Evolutionary conservation across 2,329 filamentous ascomycete species (phyloP).

Genomic region (Coniochaeta hoffmannii): DNA sequence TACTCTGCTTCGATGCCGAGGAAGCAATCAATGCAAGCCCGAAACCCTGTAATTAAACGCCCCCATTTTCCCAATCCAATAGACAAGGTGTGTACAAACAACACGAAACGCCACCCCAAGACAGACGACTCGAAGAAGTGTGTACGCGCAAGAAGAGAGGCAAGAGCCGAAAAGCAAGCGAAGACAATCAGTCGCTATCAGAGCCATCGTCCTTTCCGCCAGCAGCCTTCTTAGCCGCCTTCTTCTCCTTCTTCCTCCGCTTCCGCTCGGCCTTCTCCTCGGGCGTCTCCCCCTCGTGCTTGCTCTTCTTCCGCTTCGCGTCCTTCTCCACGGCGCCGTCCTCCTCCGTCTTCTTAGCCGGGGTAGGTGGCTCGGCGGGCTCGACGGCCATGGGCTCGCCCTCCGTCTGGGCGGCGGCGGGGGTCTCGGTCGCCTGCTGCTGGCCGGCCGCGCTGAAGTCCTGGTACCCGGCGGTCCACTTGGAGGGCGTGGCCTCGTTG

Average conservation of each 20-base stretch:
- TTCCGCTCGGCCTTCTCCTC: constrained; percentile 48
- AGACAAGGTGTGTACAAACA: neutral
- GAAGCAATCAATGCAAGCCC: neutral
- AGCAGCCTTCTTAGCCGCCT: constrained; percentile 18
- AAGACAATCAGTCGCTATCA: constrained; percentile 15
- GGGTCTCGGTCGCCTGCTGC: constrained; percentile 30
- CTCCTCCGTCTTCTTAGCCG: constrained; percentile 26
- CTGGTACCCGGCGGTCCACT: constrained; percentile 90
- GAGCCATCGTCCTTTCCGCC: constrained; percentile 9
- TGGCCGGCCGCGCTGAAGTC: constrained; percentile 63
- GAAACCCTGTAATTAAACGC: neutral
- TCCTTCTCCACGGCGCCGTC: constrained; percentile 42
- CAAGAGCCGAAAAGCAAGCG: neutral
- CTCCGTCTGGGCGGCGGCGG: constrained; percentile 32
- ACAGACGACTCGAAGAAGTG: neutral
- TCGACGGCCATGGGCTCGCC: constrained; percentile 14
- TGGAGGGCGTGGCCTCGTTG: constrained; percentile 87
- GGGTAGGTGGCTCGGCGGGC: constrained; percentile 26
- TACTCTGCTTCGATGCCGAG: neutral
- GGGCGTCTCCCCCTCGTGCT: constrained; percentile 69
- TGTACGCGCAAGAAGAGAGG: neutral
- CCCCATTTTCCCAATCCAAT: constrained; percentile 2
- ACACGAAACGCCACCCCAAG: constrained; percentile 1
- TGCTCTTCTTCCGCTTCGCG: constrained; percentile 68
- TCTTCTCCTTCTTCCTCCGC: constrained; percentile 23